Evolutionary conservation across 768 basidiomycete species (phyloP).

Genomic region (Galerina sulciceps): DNA sequence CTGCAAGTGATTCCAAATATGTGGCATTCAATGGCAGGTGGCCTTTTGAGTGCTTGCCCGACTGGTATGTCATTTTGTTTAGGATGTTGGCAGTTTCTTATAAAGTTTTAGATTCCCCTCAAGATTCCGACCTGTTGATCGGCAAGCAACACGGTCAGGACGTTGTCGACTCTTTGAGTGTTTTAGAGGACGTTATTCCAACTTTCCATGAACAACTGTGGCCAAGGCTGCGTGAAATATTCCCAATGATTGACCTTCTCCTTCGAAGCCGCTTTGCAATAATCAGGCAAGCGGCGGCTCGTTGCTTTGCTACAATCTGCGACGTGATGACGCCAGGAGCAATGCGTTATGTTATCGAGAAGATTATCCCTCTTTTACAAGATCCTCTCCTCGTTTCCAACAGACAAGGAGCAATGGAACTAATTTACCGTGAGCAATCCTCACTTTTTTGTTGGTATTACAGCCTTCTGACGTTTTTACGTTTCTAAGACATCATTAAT

Average conservation of each 20-base stretch:
- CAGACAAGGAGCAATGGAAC: slow-evolving; percentile 88
- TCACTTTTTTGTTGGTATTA: not conserved
- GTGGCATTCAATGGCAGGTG: slow-evolving; percentile 92
- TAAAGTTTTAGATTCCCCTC: slow-evolving; percentile 50
- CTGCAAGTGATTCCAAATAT: slow-evolving; percentile 87
- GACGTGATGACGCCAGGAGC: slow-evolving; percentile 83
- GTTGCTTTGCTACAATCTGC: slow-evolving; percentile 87
- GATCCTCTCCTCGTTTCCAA: slow-evolving; percentile 77
- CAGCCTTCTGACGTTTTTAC: slow-evolving; percentile 12
- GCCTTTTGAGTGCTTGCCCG: slow-evolving; percentile 69
- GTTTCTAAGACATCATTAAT: slow-evolving; percentile 80
- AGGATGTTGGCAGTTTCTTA: not conserved
- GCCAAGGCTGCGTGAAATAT: slow-evolving; percentile 68
- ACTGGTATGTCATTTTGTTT: slow-evolving; percentile 50
- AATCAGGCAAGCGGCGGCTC: slow-evolving; percentile 85
- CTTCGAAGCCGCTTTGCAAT: slow-evolving; percentile 89
- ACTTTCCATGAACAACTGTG: slow-evolving; percentile 74
- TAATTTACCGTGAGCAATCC: slow-evolving; percentile 82
- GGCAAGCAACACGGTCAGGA: slow-evolving; percentile 83
- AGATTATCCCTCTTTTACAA: slow-evolving; percentile 78
- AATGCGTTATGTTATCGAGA: slow-evolving; percentile 90
- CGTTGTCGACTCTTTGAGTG: slow-evolving; percentile 90
- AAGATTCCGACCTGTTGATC: slow-evolving; percentile 65
- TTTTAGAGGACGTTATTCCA: slow-evolving; percentile 81
- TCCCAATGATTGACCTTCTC: slow-evolving; percentile 77